A percentile compares a stretch with the other conserved stretches of the same genome.
phyloP scores from a whole-genome alignment of 169 alveolate genomes.

The Nephromyces sp. region DNA sequence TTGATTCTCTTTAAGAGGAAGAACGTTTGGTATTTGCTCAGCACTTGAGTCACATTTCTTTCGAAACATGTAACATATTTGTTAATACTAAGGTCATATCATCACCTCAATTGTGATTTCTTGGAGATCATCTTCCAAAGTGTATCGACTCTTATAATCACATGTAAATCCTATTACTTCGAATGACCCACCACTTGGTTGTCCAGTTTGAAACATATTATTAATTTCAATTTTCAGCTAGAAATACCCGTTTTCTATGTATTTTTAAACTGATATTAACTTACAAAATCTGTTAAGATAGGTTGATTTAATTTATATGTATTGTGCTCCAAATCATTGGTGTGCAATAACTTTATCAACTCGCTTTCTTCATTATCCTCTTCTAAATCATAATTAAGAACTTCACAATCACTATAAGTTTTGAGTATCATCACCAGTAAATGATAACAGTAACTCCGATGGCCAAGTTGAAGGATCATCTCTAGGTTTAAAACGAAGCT shows the following conservation, averaged over 20 bases:
- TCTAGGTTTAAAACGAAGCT: constrained; percentile 25
- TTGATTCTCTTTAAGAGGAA: constrained; percentile 17
- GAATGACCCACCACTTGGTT: constrained; percentile 32
- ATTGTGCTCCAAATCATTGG: constrained; percentile 17
- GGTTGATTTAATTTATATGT: constrained; percentile 5
- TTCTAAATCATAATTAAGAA: not conserved
- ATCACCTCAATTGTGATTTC: constrained; percentile 8
- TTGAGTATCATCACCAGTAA: constrained; percentile 6
- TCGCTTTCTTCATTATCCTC: constrained; percentile 17
- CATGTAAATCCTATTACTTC: constrained; percentile 23
- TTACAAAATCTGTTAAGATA: constrained; percentile 10
- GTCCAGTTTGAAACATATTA: constrained; percentile 28
- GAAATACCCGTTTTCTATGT: not conserved
- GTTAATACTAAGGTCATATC: not conserved
- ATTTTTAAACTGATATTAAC: not conserved
- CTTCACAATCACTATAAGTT: not conserved
- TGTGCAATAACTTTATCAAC: constrained; percentile 10
- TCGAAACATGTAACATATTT: not conserved
- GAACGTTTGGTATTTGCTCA: constrained; percentile 7
- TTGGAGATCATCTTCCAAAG: not conserved
- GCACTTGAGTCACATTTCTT: constrained; percentile 17
- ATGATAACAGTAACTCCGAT: constrained; percentile 22
- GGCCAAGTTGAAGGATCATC: constrained; percentile 34
- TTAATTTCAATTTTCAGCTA: constrained; percentile 23
- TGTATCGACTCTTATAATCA: not conserved